A percentile compares a stretch with the other conserved stretches of the same genome.
Conservation (phyloP, 768 basidiomycete species). For the Calocera cornea region DNA sequence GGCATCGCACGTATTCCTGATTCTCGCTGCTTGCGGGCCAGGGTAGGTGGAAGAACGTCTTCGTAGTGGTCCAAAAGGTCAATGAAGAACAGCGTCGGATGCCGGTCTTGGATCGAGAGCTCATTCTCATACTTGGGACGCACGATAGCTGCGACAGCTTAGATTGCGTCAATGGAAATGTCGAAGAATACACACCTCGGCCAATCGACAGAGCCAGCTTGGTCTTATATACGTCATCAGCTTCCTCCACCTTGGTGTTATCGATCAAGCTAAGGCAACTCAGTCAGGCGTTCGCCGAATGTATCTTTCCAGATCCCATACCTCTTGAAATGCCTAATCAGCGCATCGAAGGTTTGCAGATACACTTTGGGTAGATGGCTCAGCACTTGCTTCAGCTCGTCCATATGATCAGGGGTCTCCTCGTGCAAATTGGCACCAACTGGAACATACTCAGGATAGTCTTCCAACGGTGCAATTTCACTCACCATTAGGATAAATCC, state of each 20-base stretch:
- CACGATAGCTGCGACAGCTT: conserved; percentile 44
- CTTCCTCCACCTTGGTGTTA: conserved; percentile 50
- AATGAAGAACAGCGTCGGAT: conserved; percentile 69
- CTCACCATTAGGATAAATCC: conserved; percentile 61
- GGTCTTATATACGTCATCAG: conserved; percentile 64
- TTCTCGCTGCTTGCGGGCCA: conserved; percentile 74
- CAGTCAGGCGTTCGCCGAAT: conserved; percentile 7
- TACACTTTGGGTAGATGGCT: conserved; percentile 65
- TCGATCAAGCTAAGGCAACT: conserved; percentile 46
- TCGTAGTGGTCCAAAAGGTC: conserved; percentile 69
- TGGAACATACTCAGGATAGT: conserved; percentile 11
- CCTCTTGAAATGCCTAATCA: conserved; percentile 65
- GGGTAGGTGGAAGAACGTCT: conserved; percentile 62
- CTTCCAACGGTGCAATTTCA: neutral
- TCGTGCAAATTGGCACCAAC: conserved; percentile 49
- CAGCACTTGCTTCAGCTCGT: conserved; percentile 43
- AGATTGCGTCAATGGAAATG: neutral
- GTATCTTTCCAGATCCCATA: conserved; percentile 26
- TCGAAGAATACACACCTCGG: conserved; percentile 46
- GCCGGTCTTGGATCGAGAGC: conserved; percentile 80
- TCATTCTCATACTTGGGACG: conserved; percentile 72
- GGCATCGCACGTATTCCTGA: conserved; percentile 43
- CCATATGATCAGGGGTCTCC: conserved; percentile 40
- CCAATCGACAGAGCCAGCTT: conserved; percentile 83
- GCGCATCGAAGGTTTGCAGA: conserved; percentile 60